phyloP scores from a whole-genome alignment of 805 yeast genomes.

The Suhomyces sp. region DNA sequence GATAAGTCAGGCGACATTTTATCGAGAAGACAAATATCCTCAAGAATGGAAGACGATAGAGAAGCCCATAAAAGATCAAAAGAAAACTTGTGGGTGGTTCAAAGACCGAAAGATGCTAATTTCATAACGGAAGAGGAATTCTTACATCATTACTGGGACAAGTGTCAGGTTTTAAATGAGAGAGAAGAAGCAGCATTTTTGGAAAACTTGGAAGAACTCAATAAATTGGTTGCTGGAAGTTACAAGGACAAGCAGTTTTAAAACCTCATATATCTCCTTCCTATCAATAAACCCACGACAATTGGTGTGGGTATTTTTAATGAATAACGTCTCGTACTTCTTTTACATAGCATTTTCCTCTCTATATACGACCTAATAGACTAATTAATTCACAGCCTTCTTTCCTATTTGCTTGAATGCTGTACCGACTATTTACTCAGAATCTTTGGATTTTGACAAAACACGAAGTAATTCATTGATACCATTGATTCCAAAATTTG shows the following conservation, averaged over 20 bases:
- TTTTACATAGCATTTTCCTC: too few relatives aligned
- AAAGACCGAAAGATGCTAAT: slow-evolving; percentile 39
- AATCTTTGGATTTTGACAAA: slow-evolving; percentile 33
- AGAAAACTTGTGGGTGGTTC: slow-evolving; percentile 75
- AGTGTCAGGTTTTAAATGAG: slow-evolving; percentile 43
- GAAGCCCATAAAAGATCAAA: slow-evolving; percentile 85
- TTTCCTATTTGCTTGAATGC: too few relatives aligned
- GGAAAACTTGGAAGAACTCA: slow-evolving; percentile 53
- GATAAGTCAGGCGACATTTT: slow-evolving; percentile 19
- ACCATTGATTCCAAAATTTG: slow-evolving; percentile 65
- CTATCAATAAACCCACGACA: too few relatives aligned
- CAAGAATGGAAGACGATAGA: slow-evolving; percentile 89
- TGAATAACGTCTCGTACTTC: too few relatives aligned
- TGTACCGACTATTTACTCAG: too few relatives aligned
- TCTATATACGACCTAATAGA: too few relatives aligned
- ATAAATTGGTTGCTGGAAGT: slow-evolving; percentile 52
- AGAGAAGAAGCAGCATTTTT: slow-evolving; percentile 45
- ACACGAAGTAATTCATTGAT: slow-evolving; percentile 65
- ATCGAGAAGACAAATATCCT: slow-evolving; percentile 55
- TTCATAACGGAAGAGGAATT: slow-evolving; percentile 39
- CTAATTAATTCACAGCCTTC: neutral
- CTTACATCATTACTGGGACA: slow-evolving; percentile 49
- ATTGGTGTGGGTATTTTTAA: too few relatives aligned
- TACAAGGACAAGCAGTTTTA: slow-evolving; percentile 46
- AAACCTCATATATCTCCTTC: too few relatives aligned